These are phyloP conservation scores for Discostella stelligera DNA, from an alignment of 352 stramenopile genomes.

Conservation along the genomic window DNA sequence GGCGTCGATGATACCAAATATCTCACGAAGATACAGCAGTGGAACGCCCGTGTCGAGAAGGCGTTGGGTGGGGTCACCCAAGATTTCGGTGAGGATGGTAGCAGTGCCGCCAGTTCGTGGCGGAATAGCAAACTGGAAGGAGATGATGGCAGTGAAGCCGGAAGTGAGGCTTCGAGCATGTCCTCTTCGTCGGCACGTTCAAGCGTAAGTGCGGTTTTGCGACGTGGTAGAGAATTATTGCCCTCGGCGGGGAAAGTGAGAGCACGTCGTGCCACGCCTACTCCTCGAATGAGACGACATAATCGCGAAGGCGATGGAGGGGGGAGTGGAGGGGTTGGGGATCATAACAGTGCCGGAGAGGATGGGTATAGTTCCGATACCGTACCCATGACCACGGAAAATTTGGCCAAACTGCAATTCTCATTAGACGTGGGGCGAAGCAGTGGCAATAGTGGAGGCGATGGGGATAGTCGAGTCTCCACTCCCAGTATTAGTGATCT, in stretches of 20 bases:
- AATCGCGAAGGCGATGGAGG: conserved; percentile 1
- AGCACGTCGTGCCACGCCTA: conserved; percentile 69
- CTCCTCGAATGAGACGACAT: conserved; percentile 56
- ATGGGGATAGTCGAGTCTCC: background rate
- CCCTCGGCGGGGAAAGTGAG: conserved; percentile 68
- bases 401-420: conserved; percentile 63
- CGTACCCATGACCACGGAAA: conserved; percentile 56
- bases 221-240: conserved; percentile 67
- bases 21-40: conserved; percentile 71
- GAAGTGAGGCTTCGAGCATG: conserved; percentile 35
- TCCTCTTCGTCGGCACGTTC: conserved; percentile 23
- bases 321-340: background rate
- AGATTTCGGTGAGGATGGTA: conserved; percentile 17
- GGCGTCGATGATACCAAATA: conserved; percentile 52
- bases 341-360: conserved; percentile 40
- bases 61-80: conserved; percentile 64
- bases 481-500: conserved; percentile 33
- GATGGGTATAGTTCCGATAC: conserved; percentile 69
- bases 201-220: conserved; percentile 52
- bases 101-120: background rate
- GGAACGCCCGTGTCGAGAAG: conserved; percentile 79
- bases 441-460: background rate
- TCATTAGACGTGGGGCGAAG: conserved; percentile 26
- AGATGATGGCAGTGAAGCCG: conserved; percentile 12
- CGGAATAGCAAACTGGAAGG: conserved; percentile 4